These are phyloP conservation scores for Albophoma yamanashiensis DNA, from an alignment of 2,329 filamentous ascomycete species.

Conservation along the genomic window DNA sequence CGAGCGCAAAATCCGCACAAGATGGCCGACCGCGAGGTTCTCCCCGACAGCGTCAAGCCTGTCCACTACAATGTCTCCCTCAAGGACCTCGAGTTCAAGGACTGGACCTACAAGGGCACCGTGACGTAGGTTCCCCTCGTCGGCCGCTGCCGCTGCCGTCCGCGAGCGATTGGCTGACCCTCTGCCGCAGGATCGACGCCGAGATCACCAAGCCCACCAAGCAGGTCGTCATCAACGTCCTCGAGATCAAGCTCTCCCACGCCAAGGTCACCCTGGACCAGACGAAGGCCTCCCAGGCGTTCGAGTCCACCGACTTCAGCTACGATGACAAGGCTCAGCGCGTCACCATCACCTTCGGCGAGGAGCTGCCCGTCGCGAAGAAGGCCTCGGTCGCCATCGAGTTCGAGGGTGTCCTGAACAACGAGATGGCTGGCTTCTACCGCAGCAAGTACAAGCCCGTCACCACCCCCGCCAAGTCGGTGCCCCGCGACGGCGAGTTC, in stretches of 20 bases:
- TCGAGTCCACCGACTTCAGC: slow-evolving; percentile 55
- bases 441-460: slow-evolving; percentile 85
- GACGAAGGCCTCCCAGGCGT: slow-evolving; percentile 43
- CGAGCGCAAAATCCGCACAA: slow-evolving; percentile 20
- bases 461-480: slow-evolving; percentile 60
- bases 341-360: slow-evolving; percentile 64
- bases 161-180: background rate
- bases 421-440: slow-evolving; percentile 88
- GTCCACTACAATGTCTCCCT: slow-evolving; percentile 78
- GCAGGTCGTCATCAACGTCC: slow-evolving; percentile 73
- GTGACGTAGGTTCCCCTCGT: slow-evolving; percentile 39
- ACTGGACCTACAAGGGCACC: slow-evolving; percentile 70
- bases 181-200: slow-evolving; percentile 53
- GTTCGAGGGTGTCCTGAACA: slow-evolving; percentile 78
- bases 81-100: slow-evolving; percentile 65
- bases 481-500: slow-evolving; percentile 60
- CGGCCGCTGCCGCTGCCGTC: background rate
- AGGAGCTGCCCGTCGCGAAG: slow-evolving; percentile 56
- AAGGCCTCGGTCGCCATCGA: slow-evolving; percentile 58
- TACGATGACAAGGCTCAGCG: slow-evolving; percentile 82
- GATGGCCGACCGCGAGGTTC: slow-evolving; percentile 51
- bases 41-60: slow-evolving; percentile 61
- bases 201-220: slow-evolving; percentile 62
- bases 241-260: slow-evolving; percentile 67
- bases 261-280: slow-evolving; percentile 50